phyloP scores from a whole-genome alignment of 495 filamentous ascomycete species.

The Xeromyces bisporus region DNA sequence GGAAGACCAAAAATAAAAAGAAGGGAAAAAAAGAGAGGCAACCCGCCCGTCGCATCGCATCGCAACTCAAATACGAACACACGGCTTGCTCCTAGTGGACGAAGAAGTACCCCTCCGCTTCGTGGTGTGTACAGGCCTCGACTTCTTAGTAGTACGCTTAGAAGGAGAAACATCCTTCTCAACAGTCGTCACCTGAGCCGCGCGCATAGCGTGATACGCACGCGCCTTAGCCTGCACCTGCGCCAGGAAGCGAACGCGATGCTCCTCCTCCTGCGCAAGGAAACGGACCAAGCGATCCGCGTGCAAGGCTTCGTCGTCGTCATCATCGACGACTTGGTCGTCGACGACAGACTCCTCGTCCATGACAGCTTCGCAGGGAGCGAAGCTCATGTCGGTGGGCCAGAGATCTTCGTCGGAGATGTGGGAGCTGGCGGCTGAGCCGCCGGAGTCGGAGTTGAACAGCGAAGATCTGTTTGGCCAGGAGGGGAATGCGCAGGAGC shows the following conservation, averaged over 20 bases:
- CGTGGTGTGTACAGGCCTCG: conserved; percentile 7
- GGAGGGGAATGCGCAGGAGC: conserved; percentile 35
- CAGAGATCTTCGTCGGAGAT: conserved; percentile 38
- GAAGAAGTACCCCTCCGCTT: conserved; percentile 1
- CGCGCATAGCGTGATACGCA: conserved; percentile 25
- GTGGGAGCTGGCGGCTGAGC: conserved; percentile 21
- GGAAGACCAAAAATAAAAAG: background rate
- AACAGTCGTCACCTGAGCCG: conserved; percentile 17
- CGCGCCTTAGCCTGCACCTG: conserved; percentile 30
- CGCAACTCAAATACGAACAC: background rate
- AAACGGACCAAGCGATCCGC: conserved; percentile 24
- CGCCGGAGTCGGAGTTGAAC: conserved; percentile 17
- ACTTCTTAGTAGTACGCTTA: conserved; percentile 19
- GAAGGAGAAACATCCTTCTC: conserved; percentile 5
- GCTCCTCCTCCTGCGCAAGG: conserved; percentile 22
- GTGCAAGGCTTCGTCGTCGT: too few relatives aligned
- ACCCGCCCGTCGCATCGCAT: too few relatives aligned
- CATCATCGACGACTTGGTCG: too few relatives aligned
- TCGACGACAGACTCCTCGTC: conserved; percentile 17
- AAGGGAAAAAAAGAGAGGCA: background rate
- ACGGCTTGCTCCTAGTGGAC: background rate
- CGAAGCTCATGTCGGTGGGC: conserved; percentile 22
- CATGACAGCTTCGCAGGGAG: conserved; percentile 13
- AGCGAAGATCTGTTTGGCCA: conserved; percentile 36
- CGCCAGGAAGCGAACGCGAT: conserved; percentile 27